phyloP scores from a whole-genome alignment of 73 alveolate species.

The Symbiodinium pilosum region DNA sequence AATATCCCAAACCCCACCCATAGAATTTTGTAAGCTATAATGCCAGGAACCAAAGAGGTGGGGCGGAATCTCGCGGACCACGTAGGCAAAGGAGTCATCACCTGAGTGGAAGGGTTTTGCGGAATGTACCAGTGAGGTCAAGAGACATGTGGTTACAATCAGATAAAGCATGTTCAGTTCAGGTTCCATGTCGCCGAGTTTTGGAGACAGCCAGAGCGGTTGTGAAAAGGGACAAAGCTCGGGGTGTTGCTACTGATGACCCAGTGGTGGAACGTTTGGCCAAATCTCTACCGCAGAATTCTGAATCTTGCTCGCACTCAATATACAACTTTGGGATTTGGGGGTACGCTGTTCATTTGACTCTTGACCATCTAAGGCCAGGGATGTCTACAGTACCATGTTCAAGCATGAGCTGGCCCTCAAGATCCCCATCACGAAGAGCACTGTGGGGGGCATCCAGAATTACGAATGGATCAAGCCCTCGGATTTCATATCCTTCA shows the following conservation, averaged over 20 bases:
- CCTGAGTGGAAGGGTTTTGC: not conserved
- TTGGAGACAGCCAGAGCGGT: not conserved
- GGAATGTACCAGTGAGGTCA: not conserved
- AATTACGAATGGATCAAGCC: not conserved
- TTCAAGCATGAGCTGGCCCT: not conserved
- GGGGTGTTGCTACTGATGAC: not conserved
- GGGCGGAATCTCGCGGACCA: not conserved
- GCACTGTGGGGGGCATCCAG: not conserved
- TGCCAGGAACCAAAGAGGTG: no score
- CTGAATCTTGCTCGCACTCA: not conserved
- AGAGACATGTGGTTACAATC: not conserved
- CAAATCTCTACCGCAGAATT: not conserved
- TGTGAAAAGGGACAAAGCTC: not conserved
- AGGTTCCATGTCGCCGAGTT: not conserved
- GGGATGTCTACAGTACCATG: not conserved
- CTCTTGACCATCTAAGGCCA: not conserved
- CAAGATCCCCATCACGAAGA: not conserved
- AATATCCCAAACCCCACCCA: no score
- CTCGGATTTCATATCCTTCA: not conserved
- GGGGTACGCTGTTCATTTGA: not conserved
- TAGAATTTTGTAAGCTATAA: no score
- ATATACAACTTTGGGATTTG: not conserved
- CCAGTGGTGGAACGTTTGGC: not conserved
- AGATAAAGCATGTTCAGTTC: not conserved
- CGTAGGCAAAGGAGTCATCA: not conserved